Percentiles rank a stretch among this genome's conserved stretches.
Evolutionary conservation across 2,329 filamentous ascomycete species (phyloP).

Genomic region (Aspergillus sp.): DNA sequence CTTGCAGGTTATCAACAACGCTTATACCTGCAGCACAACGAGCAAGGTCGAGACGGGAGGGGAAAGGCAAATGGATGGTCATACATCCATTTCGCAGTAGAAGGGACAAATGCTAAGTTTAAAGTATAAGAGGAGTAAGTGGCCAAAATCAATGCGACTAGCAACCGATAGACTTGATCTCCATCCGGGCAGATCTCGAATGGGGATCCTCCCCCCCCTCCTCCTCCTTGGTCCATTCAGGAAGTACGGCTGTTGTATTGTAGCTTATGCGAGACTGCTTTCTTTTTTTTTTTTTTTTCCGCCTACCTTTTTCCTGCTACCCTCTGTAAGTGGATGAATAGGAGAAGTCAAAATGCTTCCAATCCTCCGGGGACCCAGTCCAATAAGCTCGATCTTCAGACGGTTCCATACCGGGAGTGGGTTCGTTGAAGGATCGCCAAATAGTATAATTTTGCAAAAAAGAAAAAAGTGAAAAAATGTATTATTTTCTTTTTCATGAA

Average conservation of each 20-base stretch:
- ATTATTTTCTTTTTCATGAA: conserved; percentile 4
- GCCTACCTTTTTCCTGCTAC: conserved; percentile 2
- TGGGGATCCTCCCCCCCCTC: conserved; percentile 2
- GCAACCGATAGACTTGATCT: conserved; percentile 32
- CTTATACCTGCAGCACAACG: conserved; percentile 14
- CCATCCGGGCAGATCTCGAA: conserved; percentile 24
- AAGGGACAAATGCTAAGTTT: not conserved
- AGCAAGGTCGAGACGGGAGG: conserved; percentile 8
- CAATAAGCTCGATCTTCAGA: conserved; percentile 12
- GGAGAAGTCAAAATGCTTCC: conserved; percentile 11
- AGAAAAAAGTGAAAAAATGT: too few species aligned
- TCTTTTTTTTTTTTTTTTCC: conserved; percentile 2
- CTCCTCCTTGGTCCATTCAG: not conserved
- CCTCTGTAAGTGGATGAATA: conserved; percentile 3
- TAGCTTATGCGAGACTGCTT: not conserved
- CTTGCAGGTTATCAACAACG: conserved; percentile 14
- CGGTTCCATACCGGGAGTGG: conserved; percentile 1
- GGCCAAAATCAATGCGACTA: conserved; percentile 28
- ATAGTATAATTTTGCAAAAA: conserved; percentile 2
- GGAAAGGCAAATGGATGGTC: conserved; percentile 4
- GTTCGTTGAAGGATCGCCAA: not conserved
- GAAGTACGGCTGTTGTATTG: not conserved
- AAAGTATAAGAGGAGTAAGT: conserved; percentile 12
- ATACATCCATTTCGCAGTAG: not conserved
- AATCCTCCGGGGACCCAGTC: conserved; percentile 13